Conservation (phyloP, 73 alveolate genomes). For the Blepharisma stoltei region DNA sequence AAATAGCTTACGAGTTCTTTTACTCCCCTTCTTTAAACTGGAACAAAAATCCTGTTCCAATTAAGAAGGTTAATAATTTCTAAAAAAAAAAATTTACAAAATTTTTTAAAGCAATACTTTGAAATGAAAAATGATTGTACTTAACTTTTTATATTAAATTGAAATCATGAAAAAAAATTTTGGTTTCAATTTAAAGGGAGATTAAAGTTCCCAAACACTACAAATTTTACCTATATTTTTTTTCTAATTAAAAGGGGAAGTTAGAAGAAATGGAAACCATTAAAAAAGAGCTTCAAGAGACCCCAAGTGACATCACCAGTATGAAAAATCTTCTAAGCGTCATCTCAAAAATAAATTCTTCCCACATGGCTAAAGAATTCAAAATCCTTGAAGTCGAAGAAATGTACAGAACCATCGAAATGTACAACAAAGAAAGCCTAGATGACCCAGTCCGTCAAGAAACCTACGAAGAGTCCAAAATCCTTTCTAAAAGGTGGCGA, state of each 20-base stretch:
- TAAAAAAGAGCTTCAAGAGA: conserved; percentile 67
- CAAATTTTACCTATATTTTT: no score
- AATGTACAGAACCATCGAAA: conserved; percentile 87
- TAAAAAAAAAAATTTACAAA: no score
- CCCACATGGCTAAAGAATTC: conserved; percentile 95
- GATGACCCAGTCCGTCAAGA: conserved; percentile 64
- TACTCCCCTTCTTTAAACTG: no score
- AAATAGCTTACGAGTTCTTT: background rate
- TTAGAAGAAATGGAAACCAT: conserved; percentile 78
- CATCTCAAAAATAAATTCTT: conserved; percentile 87
- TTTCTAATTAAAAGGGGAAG: no score
- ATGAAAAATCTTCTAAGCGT: conserved; percentile 81
- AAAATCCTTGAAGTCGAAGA: conserved; percentile 94
- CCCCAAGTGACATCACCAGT: conserved; percentile 87
- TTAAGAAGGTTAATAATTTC: no score
- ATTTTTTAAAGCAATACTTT: no score
- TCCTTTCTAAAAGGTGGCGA: conserved; percentile 80
- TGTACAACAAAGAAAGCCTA: conserved; percentile 60
- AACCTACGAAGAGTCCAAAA: conserved; percentile 66
- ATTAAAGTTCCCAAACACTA: no score
- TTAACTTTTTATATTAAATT: no score
- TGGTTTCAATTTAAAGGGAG: no score
- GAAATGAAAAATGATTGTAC: no score
- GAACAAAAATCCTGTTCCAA: no score
- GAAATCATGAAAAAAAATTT: no score